Evolutionary conservation across 441 rosid genomes (phyloP), one percentile per base, ranked within the genome.

Genomic region (Hura crepitans): DNA sequence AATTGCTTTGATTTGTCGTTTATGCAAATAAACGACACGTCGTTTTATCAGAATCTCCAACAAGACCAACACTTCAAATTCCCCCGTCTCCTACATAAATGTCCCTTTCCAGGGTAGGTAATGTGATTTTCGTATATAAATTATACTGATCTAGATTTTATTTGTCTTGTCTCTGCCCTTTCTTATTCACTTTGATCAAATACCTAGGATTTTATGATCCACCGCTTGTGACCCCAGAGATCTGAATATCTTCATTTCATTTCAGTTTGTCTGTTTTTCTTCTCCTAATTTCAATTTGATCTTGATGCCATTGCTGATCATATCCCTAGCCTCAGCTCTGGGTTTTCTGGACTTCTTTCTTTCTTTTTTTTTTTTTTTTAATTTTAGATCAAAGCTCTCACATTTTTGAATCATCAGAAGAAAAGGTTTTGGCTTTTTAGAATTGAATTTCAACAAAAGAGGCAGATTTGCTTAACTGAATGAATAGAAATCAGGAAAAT

Each of bases 11-110:
- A n/a, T n/a, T n/a, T n/a, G n/a, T n/a, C n/a, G n/a, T n/a, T n/a
- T n/a, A 27, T 27, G n/a, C 33, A 18, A 22, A 4, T 39, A 39
- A 72, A 30, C 69, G 25, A 4, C 27, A 11, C 43, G 64, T 64
- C 75, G 68, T 55, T 72, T 27, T 59, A 39, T 62, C 54, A 7
- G 6, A 62, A 53, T 51, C 62, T 10, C 14, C 51, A 37, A 18
- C 53, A 11, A 18, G 23, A 20, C 56, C 47, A 33, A 42, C 23
- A 2, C 63, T 56, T n/a, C 6, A 3, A 11, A 2, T 46, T 45
- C 33, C 47, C 1, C 20, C 43, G 0, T 6, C 46, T 4, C 17
- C 30, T 23, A 9, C 20, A 6, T 12, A 6, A 2, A 27, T 46
- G 42, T 37, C 67, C 33, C 25, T 35, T 11, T 68, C 25, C 30